Base-by-base conservation (phyloP, 345 rosid genomes). In the Corchorus capsularis region DNA sequence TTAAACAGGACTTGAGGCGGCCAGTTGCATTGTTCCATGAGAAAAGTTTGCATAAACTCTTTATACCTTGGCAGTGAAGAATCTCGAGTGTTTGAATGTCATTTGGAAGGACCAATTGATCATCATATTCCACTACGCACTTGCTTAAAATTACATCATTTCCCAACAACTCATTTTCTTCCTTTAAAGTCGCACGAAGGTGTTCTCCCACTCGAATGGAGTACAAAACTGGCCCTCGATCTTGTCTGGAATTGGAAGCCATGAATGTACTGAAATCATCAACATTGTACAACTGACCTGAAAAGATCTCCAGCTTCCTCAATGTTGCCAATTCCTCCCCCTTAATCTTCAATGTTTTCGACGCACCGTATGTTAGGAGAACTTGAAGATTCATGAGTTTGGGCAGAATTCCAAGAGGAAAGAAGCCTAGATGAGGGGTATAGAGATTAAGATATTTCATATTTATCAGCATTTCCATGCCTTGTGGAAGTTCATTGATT, bases 401-500 rank as follows among this genome's bases (percentile, higher is more conserved):
- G 2, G 10, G 15, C 14, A 79, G 49, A 22, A 55, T 10, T 4
- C 61, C 67, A 1, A n/a, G 12, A 1, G 72, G 46, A 0, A 68
- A 46, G 55, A 46, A 69, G 50, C 16, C 16, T 14, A 39, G 34
- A 2, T 2, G 0, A 2, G 39, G 10, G 11, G 1, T 8, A 1
- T 2, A 1, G 1, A 82, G 71, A 50, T 79, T 55, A 35, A 55
- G 80, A 59, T 79, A 76, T 53, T 5, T 55, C 11, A 82, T 75
- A 47, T 41, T 64, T 4, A 32, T 16, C 59, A 73, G 20, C 41
- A 50, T 59, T 45, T 71, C 80, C 1, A 82, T 0, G 13, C 82
- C 85, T 7, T 47, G n/a, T 10, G 85, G 85, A 6, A 78, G 70
- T 39, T 45, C 71, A 37, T 52, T 6, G 27, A 75, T 32, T 27